These are phyloP conservation scores for Aureobasidium sp. DNA, from an alignment of 2,329 filamentous ascomycete species.

Conservation along the genomic window DNA sequence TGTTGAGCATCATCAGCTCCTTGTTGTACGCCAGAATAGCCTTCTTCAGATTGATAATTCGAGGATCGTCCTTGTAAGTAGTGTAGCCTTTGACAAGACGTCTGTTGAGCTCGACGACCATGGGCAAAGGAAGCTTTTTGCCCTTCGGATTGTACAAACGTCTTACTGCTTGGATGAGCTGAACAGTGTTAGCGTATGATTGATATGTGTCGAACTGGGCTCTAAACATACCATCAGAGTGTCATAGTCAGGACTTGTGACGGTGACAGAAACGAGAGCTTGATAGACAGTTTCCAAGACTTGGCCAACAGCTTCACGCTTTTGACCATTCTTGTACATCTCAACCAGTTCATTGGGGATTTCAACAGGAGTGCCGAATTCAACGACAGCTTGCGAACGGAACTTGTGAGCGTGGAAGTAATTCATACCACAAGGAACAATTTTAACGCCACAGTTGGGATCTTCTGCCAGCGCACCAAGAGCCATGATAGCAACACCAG, in stretches of 20 bases:
- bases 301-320: constrained; percentile 77
- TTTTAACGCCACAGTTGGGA: constrained; percentile 81
- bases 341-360: constrained; percentile 74
- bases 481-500: constrained; percentile 96
- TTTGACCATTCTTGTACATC: constrained; percentile 73
- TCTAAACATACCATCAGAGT: constrained; percentile 63
- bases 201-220: neutral
- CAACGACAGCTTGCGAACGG: constrained; percentile 86
- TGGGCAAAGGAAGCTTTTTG: constrained; percentile 84
- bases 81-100: constrained; percentile 86
- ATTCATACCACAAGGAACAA: constrained; percentile 97
- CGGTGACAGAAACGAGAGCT: constrained; percentile 77
- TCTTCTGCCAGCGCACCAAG: constrained; percentile 79
- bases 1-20: constrained; percentile 72
- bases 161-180: constrained; percentile 85
- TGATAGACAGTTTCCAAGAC: constrained; percentile 83
- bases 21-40: constrained; percentile 80
- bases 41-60: constrained; percentile 66
- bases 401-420: constrained; percentile 99
- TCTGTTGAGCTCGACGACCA: constrained; percentile 89
- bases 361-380: constrained; percentile 86
- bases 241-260: constrained; percentile 88
- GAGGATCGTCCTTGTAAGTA: constrained; percentile 81
- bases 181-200: constrained; percentile 24
- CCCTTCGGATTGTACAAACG: constrained; percentile 90